Percentiles rank a stretch among this genome's conserved stretches.
phyloP scores from a whole-genome alignment of 306 rosid genomes.

The Corylus avellana region DNA sequence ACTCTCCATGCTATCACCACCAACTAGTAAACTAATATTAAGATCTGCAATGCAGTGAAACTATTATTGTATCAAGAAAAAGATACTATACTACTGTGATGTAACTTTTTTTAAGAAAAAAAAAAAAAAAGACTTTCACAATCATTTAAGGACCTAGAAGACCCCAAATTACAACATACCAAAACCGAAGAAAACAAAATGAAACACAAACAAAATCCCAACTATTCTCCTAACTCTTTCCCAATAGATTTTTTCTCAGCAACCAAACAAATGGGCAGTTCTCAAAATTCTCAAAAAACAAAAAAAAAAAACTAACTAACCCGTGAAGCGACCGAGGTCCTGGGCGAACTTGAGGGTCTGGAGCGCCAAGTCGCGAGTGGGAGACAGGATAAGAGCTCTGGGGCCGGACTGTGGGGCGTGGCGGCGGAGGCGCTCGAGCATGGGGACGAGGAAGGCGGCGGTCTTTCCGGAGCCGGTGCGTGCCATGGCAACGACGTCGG shows the following conservation, averaged over 20 bases:
- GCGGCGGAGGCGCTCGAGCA: constrained; percentile 77
- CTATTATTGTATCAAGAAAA: neutral
- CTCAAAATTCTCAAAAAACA: neutral
- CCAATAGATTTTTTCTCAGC: too few species aligned
- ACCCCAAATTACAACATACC: too few species aligned
- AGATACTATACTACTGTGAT: neutral
- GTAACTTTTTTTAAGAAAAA: neutral
- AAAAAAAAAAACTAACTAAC: constrained; percentile 25
- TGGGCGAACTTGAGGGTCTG: constrained; percentile 84
- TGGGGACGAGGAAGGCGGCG: constrained; percentile 86
- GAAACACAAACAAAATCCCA: too few species aligned
- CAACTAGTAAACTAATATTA: constrained; percentile 83
- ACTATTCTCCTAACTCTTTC: too few species aligned
- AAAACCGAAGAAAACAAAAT: too few species aligned
- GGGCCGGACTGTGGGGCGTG: constrained; percentile 82
- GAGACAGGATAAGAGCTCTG: constrained; percentile 82
- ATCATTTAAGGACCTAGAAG: neutral
- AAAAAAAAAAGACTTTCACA: neutral
- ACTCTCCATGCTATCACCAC: constrained; percentile 93
- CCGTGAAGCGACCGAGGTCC: constrained; percentile 74
- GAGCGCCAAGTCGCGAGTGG: constrained; percentile 84
- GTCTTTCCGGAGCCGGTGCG: constrained; percentile 98
- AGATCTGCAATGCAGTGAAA: constrained; percentile 53
- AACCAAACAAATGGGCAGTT: too few species aligned
- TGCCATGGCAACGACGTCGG: constrained; percentile 96